These are phyloP conservation scores for Pyrus betulifolia DNA, from an alignment of 306 rosid genomes.

Conservation along the genomic window DNA sequence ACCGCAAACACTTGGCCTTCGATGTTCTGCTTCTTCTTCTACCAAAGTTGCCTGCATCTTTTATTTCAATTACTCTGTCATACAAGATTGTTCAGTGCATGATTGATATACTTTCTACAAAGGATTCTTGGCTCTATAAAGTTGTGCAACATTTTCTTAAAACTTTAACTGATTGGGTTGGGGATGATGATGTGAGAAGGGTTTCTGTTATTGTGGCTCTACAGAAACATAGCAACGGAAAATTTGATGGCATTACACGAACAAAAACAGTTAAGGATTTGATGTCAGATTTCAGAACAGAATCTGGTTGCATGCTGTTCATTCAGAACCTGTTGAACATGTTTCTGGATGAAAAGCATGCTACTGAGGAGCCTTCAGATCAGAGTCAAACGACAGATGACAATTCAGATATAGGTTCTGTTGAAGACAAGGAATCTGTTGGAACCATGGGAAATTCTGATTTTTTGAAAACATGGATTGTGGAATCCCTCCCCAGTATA, in stretches of 20 bases:
- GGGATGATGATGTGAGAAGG: conserved; percentile 70
- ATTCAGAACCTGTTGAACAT: conserved; percentile 67
- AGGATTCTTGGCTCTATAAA: conserved; percentile 80
- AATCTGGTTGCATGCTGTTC: conserved; percentile 78
- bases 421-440: conserved; percentile 69
- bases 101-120: conserved; percentile 70
- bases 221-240: conserved; percentile 91
- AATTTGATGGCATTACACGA: conserved; percentile 58
- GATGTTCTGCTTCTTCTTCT: conserved; percentile 69
- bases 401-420: conserved; percentile 79
- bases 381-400: conserved; percentile 98
- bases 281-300: conserved; percentile 73
- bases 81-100: conserved; percentile 85
- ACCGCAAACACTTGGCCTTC: conserved; percentile 85
- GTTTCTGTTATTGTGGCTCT: conserved; percentile 78
- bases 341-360: conserved; percentile 78
- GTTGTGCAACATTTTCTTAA: conserved; percentile 67
- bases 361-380: conserved; percentile 88
- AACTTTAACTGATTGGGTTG: conserved; percentile 65
- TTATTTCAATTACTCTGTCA: conserved; percentile 55
- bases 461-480: conserved; percentile 76
- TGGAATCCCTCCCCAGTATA: conserved; percentile 76
- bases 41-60: conserved; percentile 72
- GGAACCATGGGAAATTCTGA: conserved; percentile 64
- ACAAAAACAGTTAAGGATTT: conserved; percentile 70